These are phyloP conservation scores for Aspergillus glaucus DNA, from an alignment of 2,329 filamentous ascomycete genomes.

Conservation along the genomic window DNA sequence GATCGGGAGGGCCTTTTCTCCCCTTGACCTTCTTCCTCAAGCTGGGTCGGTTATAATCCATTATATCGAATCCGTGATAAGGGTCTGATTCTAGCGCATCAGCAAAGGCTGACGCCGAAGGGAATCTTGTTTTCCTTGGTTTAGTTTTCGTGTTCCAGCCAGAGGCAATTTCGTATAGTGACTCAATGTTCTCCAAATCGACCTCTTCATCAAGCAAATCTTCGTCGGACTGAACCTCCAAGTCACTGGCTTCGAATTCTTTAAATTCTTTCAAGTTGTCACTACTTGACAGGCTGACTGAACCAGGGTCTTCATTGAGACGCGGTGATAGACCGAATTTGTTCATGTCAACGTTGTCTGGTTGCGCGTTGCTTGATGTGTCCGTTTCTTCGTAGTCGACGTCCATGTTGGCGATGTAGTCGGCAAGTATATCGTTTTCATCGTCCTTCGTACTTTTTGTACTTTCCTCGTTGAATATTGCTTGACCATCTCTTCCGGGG, in stretches of 20 bases:
- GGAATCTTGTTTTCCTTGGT: conserved; percentile 16
- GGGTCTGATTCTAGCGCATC: conserved; percentile 54
- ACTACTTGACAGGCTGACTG: neutral
- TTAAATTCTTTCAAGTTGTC: neutral
- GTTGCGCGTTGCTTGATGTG: neutral
- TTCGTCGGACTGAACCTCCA: neutral
- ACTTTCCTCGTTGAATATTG: neutral
- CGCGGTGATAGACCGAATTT: neutral
- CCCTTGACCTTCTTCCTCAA: conserved; percentile 61
- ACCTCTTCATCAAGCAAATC: neutral
- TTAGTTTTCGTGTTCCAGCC: neutral
- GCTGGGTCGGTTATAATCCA: conserved; percentile 71
- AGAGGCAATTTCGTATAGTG: neutral
- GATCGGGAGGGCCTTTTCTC: conserved; percentile 47
- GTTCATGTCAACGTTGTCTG: neutral
- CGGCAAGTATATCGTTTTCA: conserved; percentile 38
- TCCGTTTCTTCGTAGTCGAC: conserved; percentile 19
- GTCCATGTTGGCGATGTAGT: conserved; percentile 37
- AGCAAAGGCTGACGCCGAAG: conserved; percentile 51
- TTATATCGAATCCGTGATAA: conserved; percentile 70
- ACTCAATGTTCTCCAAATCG: neutral
- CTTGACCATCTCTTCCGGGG: neutral
- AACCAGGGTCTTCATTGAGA: neutral
- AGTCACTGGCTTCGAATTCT: neutral
- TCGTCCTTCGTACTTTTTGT: conserved; percentile 34